Evolutionary conservation across 805 yeast genomes (phyloP), one percentile per base, ranked within the genome.

Genomic region (Jamesozyma piceae): DNA sequence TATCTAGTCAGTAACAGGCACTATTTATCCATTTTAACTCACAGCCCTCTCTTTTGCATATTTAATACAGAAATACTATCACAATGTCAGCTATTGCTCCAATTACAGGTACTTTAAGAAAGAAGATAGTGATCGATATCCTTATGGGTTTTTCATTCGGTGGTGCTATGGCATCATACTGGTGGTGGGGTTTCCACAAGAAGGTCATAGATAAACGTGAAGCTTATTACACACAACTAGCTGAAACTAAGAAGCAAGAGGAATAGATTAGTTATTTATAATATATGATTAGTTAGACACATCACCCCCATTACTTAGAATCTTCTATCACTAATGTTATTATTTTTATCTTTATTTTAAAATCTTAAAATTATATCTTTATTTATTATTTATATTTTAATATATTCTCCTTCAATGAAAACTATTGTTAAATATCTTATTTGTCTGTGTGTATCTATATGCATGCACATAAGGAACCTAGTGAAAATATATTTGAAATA

Each of bases 151-250:
- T 77, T 67, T 56, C 70, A 48, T 53, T 75, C 50, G 90, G 90
- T 44, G 67, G 75, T 46, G 75, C 64, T 32, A 74, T 78, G 58
- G 88, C 81, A 48, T 69, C 73, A 50, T 75, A 73, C 68, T 88
- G 90, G 92, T 82, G 95, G 86, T 78, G 79, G 75, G 84, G 77
- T 24, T 72, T 67, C 77, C 97, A 89, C 82, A 80, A 75, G 72
- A 75, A 79, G 30, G 54, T 72, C 47, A 82, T 85, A 44, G 73
- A 73, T 52, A 73, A 69, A 59, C 84, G 96, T 76, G 97, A 89
- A 66, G 79, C 76, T 45, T 87, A 78, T 77, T 89, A 89, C 69
- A 78, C 81, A 49, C 72, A 78, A 55, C 69, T 83, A 64, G 90
- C 88, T 54, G 79, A 80, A 62, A 73, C 79, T 68, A 82, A 82